These are phyloP conservation scores for Colletotrichum abscissum DNA, from an alignment of 2,329 filamentous ascomycete species.

Conservation along the genomic window DNA sequence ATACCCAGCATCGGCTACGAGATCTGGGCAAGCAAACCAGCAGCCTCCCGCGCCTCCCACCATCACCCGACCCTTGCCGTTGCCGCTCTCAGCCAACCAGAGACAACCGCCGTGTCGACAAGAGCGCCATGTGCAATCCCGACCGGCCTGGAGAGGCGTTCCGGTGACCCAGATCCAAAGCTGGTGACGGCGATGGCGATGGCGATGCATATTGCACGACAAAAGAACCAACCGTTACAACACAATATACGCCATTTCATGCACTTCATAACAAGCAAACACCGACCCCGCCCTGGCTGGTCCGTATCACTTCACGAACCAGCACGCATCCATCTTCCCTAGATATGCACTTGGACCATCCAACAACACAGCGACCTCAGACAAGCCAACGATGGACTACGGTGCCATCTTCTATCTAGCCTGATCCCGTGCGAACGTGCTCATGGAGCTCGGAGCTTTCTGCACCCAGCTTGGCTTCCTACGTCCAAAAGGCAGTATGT, in stretches of 20 bases:
- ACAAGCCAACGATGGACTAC: slow-evolving; percentile 15
- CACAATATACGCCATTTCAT: neutral
- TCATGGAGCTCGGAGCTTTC: slow-evolving; percentile 15
- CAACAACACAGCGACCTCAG: neutral
- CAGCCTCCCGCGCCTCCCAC: slow-evolving; percentile 16
- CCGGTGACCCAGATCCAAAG: neutral
- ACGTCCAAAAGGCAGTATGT: neutral
- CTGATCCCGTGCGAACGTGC: slow-evolving; percentile 24
- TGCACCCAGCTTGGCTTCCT: slow-evolving; percentile 1
- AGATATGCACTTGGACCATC: neutral
- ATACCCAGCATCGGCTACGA: slow-evolving; percentile 17
- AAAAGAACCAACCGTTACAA: neutral
- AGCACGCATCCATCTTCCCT: neutral
- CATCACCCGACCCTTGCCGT: slow-evolving; percentile 7
- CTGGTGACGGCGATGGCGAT: neutral
- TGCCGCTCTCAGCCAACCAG: neutral
- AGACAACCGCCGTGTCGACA: neutral
- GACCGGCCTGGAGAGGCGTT: neutral
- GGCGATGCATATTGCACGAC: neutral
- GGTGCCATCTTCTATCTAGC: neutral
- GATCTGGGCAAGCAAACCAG: slow-evolving; percentile 28
- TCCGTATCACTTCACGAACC: neutral
- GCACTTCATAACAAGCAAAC: neutral
- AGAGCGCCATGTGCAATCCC: neutral
- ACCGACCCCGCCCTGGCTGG: neutral